Conservation (phyloP, 176 grass and related monocot genomes). For the Cymbopogon citratus region DNA sequence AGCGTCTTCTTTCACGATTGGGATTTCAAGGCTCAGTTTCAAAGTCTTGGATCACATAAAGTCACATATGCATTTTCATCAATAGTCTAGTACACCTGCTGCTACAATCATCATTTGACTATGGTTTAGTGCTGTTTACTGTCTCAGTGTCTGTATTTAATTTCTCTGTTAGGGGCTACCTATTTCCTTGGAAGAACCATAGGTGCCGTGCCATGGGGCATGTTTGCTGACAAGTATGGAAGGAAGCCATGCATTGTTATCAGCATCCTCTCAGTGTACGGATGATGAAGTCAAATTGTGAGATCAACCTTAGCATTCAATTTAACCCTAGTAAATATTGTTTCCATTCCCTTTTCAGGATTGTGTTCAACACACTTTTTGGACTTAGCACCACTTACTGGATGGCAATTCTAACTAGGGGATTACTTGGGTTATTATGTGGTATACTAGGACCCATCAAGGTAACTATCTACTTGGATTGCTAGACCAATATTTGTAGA, state of each 20-base stretch:
- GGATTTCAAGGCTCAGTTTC: neutral
- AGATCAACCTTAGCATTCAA: neutral
- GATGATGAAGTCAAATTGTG: neutral
- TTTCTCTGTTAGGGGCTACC: slow-evolving; percentile 41
- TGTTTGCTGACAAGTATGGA: slow-evolving; percentile 74
- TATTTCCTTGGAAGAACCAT: slow-evolving; percentile 65
- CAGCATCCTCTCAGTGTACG: slow-evolving; percentile 65
- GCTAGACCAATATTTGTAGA: neutral
- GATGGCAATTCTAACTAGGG: slow-evolving; percentile 64
- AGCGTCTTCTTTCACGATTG: neutral
- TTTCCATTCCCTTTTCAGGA: slow-evolving; percentile 28
- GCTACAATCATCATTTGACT: neutral
- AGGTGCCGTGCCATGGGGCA: slow-evolving; percentile 65
- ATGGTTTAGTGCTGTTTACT: neutral
- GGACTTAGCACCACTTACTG: slow-evolving; percentile 67
- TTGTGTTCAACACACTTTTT: slow-evolving; percentile 69
- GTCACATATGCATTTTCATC: neutral
- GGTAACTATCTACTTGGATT: slow-evolving; percentile 23
- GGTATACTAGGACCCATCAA: slow-evolving; percentile 71
- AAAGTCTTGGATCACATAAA: neutral
- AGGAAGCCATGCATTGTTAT: slow-evolving; percentile 64
- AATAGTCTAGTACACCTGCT: neutral
- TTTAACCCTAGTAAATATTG: slow-evolving; percentile 1
- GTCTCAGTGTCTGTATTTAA: neutral
- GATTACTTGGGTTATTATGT: slow-evolving; percentile 49